Base-by-base conservation (phyloP, 768 basidiomycete species). In the Phanerochaete sordida region DNA sequence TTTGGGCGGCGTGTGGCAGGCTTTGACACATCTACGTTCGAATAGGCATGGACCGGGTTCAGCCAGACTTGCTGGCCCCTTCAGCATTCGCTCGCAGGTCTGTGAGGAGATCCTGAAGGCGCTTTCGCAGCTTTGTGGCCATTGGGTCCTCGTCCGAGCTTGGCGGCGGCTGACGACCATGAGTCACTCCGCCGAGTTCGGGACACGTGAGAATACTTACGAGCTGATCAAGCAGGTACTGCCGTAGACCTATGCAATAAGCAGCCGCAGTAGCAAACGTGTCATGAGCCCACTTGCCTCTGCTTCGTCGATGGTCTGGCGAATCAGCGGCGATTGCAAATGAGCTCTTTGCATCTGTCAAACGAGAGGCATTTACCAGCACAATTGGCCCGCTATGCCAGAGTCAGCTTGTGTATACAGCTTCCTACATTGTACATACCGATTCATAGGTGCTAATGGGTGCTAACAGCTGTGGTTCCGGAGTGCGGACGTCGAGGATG, bases 201-300 rank as follows among this genome's bases (percentile, higher is more conserved):
- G 26, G 8, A 3, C n/a, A 39, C 23, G 26, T 6, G 13, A 48
- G 15, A 39, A 8, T 6, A 27, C 60, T 44, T 50, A 68, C 67
- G 54, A 68, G 49, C 30, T 68, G 67, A 53, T 68, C 67, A n/a
- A 68, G 56, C 15, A 68, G 62, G 28, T 68, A 68, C 67, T 67
- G 4, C 6, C 16, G 31, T 13, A 21, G 23, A 33, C n/a, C 30
- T 30, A 26, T 35, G n/a, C 21, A 15, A 47, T 9, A 11, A 24
- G 12, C 39, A 24, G 21, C 26, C 27, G 24, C 28, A 9, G 26
- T 7, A 13, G 24, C 1, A 28, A 2, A 30, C 16, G 24, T 12
- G 15, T 16, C 44, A 19, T 9, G 27, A 21, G 51, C 23, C 13
- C 5, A 66, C 46, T 50, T 48, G 64, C 67, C 64, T 68, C 67